phyloP scores from a whole-genome alignment of 2,329 filamentous ascomycete genomes.

The Fusarium avenaceum region DNA sequence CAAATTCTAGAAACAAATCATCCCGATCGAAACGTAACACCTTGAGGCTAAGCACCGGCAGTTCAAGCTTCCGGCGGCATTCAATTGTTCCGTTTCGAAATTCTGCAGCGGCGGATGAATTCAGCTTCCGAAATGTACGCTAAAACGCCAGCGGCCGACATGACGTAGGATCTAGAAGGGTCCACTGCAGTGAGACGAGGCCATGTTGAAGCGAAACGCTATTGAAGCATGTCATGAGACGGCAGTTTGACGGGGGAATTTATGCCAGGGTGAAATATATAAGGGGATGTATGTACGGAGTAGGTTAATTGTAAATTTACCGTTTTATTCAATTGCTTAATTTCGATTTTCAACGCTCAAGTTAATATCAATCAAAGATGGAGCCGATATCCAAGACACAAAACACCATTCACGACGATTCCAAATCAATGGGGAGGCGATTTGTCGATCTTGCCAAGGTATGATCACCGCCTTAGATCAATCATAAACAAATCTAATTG shows the following conservation, averaged over 20 bases:
- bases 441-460: slow-evolving; percentile 40
- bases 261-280: slow-evolving; percentile 1
- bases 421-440: slow-evolving; percentile 34
- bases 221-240: slow-evolving; percentile 32
- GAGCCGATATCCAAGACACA: slow-evolving; percentile 23
- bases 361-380: neutral
- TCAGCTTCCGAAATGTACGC: slow-evolving; percentile 2
- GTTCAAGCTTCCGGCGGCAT: slow-evolving; percentile 21
- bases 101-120: neutral
- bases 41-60: slow-evolving; percentile 8
- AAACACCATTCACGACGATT: slow-evolving; percentile 30
- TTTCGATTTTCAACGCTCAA: neutral
- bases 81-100: slow-evolving; percentile 9
- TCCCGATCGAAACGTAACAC: too few species aligned
- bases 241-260: neutral
- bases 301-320: too few species aligned
- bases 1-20: too few species aligned
- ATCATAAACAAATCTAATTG: too few species aligned
- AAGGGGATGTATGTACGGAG: neutral
- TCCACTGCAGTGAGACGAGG: neutral
- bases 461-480: neutral
- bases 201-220: slow-evolving; percentile 21
- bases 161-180: slow-evolving; percentile 7
- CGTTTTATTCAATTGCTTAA: neutral
- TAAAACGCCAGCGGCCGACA: slow-evolving; percentile 10